Evolutionary conservation across 1,139 yeast genomes (phyloP), one percentile per base, ranked within the genome.

Genomic region (Candida frijolesensis): DNA sequence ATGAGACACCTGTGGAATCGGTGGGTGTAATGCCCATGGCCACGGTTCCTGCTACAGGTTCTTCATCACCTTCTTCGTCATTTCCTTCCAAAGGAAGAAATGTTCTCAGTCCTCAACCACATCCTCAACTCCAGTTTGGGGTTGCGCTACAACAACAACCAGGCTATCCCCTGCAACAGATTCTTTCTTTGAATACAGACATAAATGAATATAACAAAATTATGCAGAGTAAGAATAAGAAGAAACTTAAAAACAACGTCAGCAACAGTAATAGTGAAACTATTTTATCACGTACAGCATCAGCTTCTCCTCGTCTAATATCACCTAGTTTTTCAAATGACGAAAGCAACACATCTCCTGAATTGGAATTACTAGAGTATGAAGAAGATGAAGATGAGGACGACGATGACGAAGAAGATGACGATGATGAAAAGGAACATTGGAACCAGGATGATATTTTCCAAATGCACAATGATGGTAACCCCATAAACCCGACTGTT

Each of bases 401-500:
- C 18, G 60, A 54, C 19, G 53, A 54, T 6, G 59, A 59, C 25
- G 57, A 52, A 3, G 53, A 45, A 10, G 55, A 57, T 11, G 53
- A 53, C 37, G 57, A 54, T 15, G 54, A 54, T 27, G 60, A 54
- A 25, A 56, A 51, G 3, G 53, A 45, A 18, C 43, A 15, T 25
- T 42, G 46, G 46, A 27, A 44, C 33, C 50, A 47, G 19, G 46
- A 40, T 37, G 44, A 45, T 15, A 40, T 40, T 16, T 35, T 42
- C 34, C 38, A 40, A n/a, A 10, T 48, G 45, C 42, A 51, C 11
- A 19, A 19, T 19, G 44, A 42, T 25, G 42, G 14, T 11, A 63
- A 64, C 43, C 65, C 51, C 5, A 40, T 16, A 5, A 64, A 66
- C 44, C 66, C 64, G 8, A 51, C 63, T 10, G 71, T 58, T 1